These are phyloP conservation scores for Corynespora cassiicola DNA, from an alignment of 2,329 filamentous ascomycete species.

Conservation along the genomic window DNA sequence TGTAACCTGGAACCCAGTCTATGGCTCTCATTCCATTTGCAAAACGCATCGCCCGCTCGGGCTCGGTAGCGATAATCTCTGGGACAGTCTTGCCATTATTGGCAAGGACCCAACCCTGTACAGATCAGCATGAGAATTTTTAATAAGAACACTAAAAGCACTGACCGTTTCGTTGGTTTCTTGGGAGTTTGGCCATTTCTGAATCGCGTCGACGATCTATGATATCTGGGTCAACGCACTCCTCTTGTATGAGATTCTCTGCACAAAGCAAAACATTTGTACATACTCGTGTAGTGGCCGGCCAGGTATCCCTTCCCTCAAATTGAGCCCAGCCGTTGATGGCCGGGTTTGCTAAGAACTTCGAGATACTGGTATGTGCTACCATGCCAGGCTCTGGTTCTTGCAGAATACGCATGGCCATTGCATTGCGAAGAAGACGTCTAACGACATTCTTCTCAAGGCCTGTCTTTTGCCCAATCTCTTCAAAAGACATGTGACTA, in stretches of 20 bases:
- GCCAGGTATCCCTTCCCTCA: constrained; percentile 14
- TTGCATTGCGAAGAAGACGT: constrained; percentile 15
- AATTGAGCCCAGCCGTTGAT: constrained; percentile 17
- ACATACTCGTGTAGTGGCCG: constrained; percentile 15
- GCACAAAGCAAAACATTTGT: no score
- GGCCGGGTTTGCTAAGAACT: constrained; percentile 16
- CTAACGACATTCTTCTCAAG: constrained; percentile 14
- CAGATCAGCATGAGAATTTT: no score
- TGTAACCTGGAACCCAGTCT: constrained; percentile 11
- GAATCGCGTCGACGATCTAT: constrained; percentile 16
- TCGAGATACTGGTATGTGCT: constrained; percentile 16
- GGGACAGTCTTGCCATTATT: constrained; percentile 17
- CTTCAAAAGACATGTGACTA: constrained; percentile 13
- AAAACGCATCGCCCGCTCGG: constrained; percentile 15
- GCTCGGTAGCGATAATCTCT: constrained; percentile 13
- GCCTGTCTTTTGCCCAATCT: constrained; percentile 15
- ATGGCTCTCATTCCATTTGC: constrained; percentile 13
- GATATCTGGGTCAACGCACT: no score
- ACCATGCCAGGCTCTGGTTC: constrained; percentile 17
- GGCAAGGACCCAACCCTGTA: constrained; percentile 17
- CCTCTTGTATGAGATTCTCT: no score
- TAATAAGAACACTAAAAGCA: not conserved
- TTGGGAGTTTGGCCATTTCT: constrained; percentile 21
- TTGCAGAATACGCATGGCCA: constrained; percentile 17
- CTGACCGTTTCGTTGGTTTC: constrained; percentile 16